These are phyloP conservation scores for Podaxis sp. DNA, from an alignment of 768 basidiomycete species.

Conservation along the genomic window DNA sequence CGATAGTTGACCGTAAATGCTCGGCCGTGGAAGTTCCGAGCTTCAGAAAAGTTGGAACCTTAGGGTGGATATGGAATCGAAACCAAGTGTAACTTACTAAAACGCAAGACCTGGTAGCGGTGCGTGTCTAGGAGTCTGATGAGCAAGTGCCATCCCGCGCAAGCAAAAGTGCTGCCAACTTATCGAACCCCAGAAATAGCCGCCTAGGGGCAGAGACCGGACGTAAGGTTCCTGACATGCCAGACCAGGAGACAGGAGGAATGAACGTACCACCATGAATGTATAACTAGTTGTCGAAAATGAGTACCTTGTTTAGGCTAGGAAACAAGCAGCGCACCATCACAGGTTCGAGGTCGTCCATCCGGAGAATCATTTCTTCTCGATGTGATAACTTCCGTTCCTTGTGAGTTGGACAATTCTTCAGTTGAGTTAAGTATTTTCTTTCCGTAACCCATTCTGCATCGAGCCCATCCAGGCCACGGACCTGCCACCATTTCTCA, in stretches of 20 bases:
- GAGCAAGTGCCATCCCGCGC: neutral
- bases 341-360: constrained; percentile 53
- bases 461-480: constrained; percentile 66
- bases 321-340: constrained; percentile 34
- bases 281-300: constrained; percentile 42
- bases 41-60: constrained; percentile 21
- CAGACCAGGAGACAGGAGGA: neutral
- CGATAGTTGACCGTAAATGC: constrained; percentile 61
- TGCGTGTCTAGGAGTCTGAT: constrained; percentile 41
- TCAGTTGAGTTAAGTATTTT: constrained; percentile 30
- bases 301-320: neutral
- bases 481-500: constrained; percentile 80
- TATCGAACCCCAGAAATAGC: constrained; percentile 64
- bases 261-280: constrained; percentile 50
- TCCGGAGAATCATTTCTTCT: constrained; percentile 38
- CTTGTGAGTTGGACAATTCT: constrained; percentile 17
- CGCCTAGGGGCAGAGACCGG: constrained; percentile 33
- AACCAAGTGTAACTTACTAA: constrained; percentile 28
- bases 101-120: constrained; percentile 55
- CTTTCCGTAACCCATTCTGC: constrained; percentile 58
- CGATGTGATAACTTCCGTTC: constrained; percentile 28
- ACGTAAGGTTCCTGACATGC: neutral
- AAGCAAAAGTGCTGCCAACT: constrained; percentile 30
- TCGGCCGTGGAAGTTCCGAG: constrained; percentile 67
- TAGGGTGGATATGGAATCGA: neutral